phyloP scores from a whole-genome alignment of 2,329 filamentous ascomycete species.

The Tolypocladium ovalisporum region DNA sequence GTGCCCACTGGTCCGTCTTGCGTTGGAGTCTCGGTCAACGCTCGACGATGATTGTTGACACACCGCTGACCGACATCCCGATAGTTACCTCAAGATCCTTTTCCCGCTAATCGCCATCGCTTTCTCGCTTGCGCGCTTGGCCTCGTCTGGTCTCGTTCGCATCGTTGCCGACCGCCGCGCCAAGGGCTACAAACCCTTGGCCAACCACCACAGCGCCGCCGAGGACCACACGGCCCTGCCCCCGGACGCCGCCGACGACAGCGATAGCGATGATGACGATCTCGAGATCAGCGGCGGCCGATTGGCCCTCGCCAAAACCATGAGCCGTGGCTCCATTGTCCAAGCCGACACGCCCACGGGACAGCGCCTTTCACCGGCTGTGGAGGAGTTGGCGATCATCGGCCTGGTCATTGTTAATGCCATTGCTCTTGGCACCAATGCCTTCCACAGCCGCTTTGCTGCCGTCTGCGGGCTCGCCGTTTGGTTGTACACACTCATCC shows the following conservation, averaged over 20 bases:
- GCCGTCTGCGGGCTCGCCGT: conserved; percentile 57
- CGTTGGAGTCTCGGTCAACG: conserved; percentile 1
- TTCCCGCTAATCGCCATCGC: conserved; percentile 64
- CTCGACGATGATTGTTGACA: neutral
- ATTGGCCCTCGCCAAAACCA: conserved; percentile 47
- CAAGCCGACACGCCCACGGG: conserved; percentile 67
- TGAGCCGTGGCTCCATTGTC: conserved; percentile 52
- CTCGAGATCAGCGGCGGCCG: conserved; percentile 47
- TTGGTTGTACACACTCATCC: conserved; percentile 71
- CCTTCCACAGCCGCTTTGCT: conserved; percentile 39
- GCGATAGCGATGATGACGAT: conserved; percentile 46
- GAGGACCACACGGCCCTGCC: conserved; percentile 41
- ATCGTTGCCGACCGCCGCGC: conserved; percentile 36
- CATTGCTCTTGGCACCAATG: conserved; percentile 47
- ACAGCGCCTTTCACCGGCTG: conserved; percentile 55
- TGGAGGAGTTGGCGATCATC: conserved; percentile 67
- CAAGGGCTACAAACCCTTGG: conserved; percentile 46
- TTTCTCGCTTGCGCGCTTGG: conserved; percentile 58
- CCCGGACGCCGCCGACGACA: conserved; percentile 31
- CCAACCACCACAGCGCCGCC: conserved; percentile 26
- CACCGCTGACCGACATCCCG: neutral
- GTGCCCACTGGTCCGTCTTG: neutral
- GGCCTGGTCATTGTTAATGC: conserved; percentile 62
- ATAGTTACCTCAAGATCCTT: conserved; percentile 48
- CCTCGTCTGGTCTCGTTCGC: conserved; percentile 44